Percentiles rank a stretch among this genome's conserved stretches.
These are phyloP conservation scores for Rosellinia necatrix DNA, from an alignment of 2,329 filamentous ascomycete species.

Conservation along the genomic window DNA sequence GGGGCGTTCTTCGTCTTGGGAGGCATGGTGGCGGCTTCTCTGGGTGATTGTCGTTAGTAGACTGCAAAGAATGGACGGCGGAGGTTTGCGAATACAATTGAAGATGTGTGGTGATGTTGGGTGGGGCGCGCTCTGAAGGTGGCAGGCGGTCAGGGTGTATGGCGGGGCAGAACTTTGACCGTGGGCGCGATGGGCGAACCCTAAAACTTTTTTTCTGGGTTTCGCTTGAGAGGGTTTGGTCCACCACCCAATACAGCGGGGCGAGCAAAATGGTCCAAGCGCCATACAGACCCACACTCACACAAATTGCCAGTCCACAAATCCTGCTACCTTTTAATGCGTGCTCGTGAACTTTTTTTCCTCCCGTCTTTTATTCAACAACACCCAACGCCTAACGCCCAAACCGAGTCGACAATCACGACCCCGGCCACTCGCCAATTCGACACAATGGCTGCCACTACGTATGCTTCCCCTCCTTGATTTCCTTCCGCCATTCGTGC, in stretches of 20 bases:
- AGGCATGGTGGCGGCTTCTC: constrained; percentile 72
- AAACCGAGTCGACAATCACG: constrained; percentile 38
- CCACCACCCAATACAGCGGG: not conserved
- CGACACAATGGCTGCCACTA: constrained; percentile 45
- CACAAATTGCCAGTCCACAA: constrained; percentile 26
- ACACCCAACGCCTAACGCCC: constrained; percentile 30
- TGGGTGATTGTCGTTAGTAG: constrained; percentile 30
- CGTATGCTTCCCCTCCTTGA: constrained; percentile 53
- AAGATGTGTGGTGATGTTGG: constrained; percentile 36
- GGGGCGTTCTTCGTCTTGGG: constrained; percentile 92
- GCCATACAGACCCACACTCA: constrained; percentile 16
- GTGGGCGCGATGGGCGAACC: constrained; percentile 31
- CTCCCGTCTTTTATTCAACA: constrained; percentile 22
- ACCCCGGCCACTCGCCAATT: constrained; percentile 34
- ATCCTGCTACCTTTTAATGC: constrained; percentile 22
- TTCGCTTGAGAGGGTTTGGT: constrained; percentile 27
- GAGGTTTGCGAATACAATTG: constrained; percentile 29
- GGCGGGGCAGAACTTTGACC: constrained; percentile 30
- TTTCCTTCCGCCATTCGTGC: constrained; percentile 36
- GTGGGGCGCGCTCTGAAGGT: constrained; percentile 21
- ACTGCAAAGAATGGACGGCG: constrained; percentile 20
- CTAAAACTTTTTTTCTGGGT: constrained; percentile 23
- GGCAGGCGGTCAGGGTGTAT: constrained; percentile 32
- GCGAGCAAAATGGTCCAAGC: constrained; percentile 20
- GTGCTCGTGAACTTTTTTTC: constrained; percentile 16